Percentiles rank a stretch among this genome's conserved stretches.
These are phyloP conservation scores for Scheffersomyces spartinae DNA, from an alignment of 805 yeast genomes.

Conservation along the genomic window DNA sequence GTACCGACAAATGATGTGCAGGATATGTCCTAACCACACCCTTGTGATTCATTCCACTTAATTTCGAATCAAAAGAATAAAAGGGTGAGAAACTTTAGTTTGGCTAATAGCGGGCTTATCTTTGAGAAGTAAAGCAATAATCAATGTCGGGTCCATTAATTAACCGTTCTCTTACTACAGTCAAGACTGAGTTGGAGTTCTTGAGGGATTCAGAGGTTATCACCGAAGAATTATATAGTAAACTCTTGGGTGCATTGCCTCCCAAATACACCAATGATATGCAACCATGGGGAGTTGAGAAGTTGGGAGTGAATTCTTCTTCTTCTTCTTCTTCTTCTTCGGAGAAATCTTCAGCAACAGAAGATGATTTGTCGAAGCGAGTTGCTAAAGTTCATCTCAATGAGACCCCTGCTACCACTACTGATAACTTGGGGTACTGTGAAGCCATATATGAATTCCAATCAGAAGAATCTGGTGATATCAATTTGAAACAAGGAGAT, in stretches of 20 bases:
- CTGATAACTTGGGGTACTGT: constrained; percentile 13
- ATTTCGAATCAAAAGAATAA: neutral
- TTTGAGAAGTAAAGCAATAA: neutral
- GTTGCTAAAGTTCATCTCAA: constrained; percentile 4
- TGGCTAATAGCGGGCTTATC: neutral
- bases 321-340: constrained; percentile 1
- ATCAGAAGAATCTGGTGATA: constrained; percentile 69
- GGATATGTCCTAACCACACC: too few relatives aligned
- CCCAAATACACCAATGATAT: constrained; percentile 40
- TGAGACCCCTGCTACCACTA: constrained; percentile 7
- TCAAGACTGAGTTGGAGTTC: constrained; percentile 73
- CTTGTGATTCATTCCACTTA: too few relatives aligned
- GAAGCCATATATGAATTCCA: constrained; percentile 68
- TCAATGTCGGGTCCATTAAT: constrained; percentile 36
- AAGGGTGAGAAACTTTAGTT: neutral
- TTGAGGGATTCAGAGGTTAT: constrained; percentile 66
- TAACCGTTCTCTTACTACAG: constrained; percentile 67
- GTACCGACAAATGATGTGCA: too few relatives aligned
- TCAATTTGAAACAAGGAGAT: constrained; percentile 55
- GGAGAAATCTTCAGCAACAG: neutral
- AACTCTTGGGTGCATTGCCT: constrained; percentile 45
- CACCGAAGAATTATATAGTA: constrained; percentile 39
- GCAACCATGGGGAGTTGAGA: constrained; percentile 34
- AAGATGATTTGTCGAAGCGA: constrained; percentile 3
- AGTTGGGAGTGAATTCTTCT: constrained; percentile 4